phyloP scores from a whole-genome alignment of 495 filamentous ascomycete genomes.

The Cryomyces antarcticus region DNA sequence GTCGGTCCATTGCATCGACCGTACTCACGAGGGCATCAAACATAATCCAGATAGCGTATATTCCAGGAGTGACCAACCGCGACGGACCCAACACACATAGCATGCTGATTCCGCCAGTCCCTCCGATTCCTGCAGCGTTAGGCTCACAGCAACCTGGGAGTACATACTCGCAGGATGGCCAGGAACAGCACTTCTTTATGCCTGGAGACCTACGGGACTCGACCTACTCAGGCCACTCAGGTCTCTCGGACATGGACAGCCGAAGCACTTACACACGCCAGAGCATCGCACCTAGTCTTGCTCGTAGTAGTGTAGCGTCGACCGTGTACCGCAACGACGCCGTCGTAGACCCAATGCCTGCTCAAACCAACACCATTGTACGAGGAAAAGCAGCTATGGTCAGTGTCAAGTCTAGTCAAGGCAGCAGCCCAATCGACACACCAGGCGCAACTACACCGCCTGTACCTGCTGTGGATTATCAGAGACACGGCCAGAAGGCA shows the following conservation, averaged over 20 bases:
- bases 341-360: slow-evolving; percentile 57
- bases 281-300: slow-evolving; percentile 37
- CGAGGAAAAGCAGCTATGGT: slow-evolving; percentile 78
- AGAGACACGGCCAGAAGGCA: slow-evolving; percentile 15
- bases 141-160: slow-evolving; percentile 25
- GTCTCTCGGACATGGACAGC: slow-evolving; percentile 41
- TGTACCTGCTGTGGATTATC: slow-evolving; percentile 11
- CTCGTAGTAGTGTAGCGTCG: slow-evolving; percentile 67
- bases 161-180: slow-evolving; percentile 29
- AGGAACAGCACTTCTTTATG: slow-evolving; percentile 90
- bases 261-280: slow-evolving; percentile 39
- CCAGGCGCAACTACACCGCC: slow-evolving; percentile 7
- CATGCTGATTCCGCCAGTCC: slow-evolving; percentile 75
- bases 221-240: slow-evolving; percentile 46
- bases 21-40: slow-evolving; percentile 92
- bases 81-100: slow-evolving; percentile 64
- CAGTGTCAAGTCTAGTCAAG: slow-evolving; percentile 46
- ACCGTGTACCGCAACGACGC: slow-evolving; percentile 83
- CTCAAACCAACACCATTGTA: slow-evolving; percentile 65
- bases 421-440: slow-evolving; percentile 13
- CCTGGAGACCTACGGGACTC: slow-evolving; percentile 83
- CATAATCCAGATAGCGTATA: slow-evolving; percentile 98
- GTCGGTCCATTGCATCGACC: slow-evolving; percentile 85
- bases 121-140: slow-evolving; percentile 55
- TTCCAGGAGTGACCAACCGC: slow-evolving; percentile 89